Percentiles rank a stretch among this genome's conserved stretches.
These are phyloP conservation scores for Myxozyma geophila DNA, from an alignment of 805 yeast species.

Conservation along the genomic window DNA sequence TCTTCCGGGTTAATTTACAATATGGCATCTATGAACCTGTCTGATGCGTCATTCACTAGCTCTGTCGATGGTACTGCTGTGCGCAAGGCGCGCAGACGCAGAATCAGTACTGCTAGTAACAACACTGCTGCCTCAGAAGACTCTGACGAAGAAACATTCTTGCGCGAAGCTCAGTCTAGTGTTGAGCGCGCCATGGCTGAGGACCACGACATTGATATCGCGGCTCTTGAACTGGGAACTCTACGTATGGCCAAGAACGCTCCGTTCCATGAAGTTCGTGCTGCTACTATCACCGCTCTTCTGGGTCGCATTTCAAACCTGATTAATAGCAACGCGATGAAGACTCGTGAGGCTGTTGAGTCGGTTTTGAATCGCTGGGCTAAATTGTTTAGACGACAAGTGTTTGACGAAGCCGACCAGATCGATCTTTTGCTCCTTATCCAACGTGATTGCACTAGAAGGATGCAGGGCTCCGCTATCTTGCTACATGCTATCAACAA, in stretches of 20 bases:
- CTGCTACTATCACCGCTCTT: constrained; percentile 77
- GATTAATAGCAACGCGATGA: constrained; percentile 75
- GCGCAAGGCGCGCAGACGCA: constrained; percentile 23
- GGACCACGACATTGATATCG: constrained; percentile 92
- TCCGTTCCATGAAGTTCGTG: constrained; percentile 87
- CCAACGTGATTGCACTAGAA: constrained; percentile 54
- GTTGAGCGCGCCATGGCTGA: constrained; percentile 89
- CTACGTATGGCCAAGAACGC: constrained; percentile 98
- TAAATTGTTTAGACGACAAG: constrained; percentile 77
- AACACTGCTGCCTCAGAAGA: constrained; percentile 32
- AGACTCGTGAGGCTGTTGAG: constrained; percentile 72
- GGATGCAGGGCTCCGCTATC: constrained; percentile 51
- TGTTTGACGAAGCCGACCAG: constrained; percentile 78
- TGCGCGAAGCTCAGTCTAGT: constrained; percentile 85
- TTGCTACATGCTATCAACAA: constrained; percentile 58
- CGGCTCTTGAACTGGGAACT: constrained; percentile 88
- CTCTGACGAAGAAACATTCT: constrained; percentile 33
- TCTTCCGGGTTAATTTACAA: constrained; percentile 36
- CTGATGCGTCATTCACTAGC: constrained; percentile 31
- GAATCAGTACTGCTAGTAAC: constrained; percentile 34
- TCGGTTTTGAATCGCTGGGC: constrained; percentile 85
- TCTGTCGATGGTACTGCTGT: constrained; percentile 5
- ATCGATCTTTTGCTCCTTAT: constrained; percentile 61
- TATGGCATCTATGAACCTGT: constrained; percentile 28
- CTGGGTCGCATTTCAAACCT: constrained; percentile 71